Base-by-base conservation (phyloP, 1,284 basidiomycete species). In the Sanghuangporus sanghuang region DNA sequence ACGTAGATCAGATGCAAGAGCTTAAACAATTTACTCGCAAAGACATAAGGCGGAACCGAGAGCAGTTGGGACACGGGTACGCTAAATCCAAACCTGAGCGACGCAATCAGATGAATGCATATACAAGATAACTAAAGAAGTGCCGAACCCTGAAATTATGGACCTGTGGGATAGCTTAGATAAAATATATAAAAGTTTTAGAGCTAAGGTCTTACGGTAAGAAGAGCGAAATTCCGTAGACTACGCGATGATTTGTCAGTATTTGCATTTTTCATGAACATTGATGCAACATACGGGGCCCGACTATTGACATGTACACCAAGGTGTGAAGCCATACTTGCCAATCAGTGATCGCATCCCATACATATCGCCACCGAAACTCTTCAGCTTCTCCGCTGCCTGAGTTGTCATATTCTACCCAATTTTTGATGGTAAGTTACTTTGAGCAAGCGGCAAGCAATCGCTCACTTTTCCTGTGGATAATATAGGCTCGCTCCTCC, bases 331-430 rank as follows among this genome's bases (percentile, higher is more conserved):
- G 57, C 77, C 81, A 86, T 12, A 84, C 71, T 74, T 91, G 87
- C 88, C 88, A 90, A 68, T 89, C 87, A 0, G 68, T 69, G 27
- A 89, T 68, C 0, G 85, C 85, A 21, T 80, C 76, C 71, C 75
- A 73, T 38, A 90, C 68, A 69, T 89, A 84, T 2, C 81, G 74
- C 61, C 77, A 64, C 14, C 79, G 76, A 66, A 87, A 87, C 44
- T 77, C 75, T 62, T 89, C 85, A 63, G 85, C 86, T 69, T 89
- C 87, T 1, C 85, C 86, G 0, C 86, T 85, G 1, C 79, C 80
- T 0, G 85, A 86, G 66, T 84, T 85, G 69, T 87, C 85, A 63
- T 83, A 85, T 69, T 85, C 85, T 86, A 50, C 11, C 27, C 27
- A 32, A 66, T 86, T 50, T 12, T 65, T 35, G 18, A 35, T 11